These are phyloP conservation scores for Arthrobotrys iridis DNA, from an alignment of 2,329 filamentous ascomycete species.

Conservation along the genomic window DNA sequence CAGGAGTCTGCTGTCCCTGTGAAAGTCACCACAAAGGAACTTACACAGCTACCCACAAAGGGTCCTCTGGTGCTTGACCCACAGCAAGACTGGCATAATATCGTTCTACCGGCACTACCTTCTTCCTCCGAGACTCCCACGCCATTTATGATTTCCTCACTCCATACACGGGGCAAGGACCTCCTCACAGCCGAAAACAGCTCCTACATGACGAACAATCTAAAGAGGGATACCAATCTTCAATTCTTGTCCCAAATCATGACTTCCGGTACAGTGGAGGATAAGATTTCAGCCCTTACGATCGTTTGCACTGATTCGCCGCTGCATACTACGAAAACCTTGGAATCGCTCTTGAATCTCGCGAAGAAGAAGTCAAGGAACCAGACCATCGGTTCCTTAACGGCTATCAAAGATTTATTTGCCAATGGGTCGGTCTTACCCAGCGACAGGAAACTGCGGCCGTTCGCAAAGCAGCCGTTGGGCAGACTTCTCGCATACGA, in stretches of 20 bases:
- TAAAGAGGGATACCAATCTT: constrained; percentile 84
- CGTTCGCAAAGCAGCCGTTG: constrained; percentile 79
- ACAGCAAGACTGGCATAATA: constrained; percentile 74
- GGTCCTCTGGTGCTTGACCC: constrained; percentile 66
- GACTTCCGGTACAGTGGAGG: constrained; percentile 92
- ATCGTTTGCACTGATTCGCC: constrained; percentile 95
- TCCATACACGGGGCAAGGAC: constrained; percentile 76
- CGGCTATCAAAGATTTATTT: constrained; percentile 91
- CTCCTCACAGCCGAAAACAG: constrained; percentile 81
- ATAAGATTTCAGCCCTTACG: constrained; percentile 95
- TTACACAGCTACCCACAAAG: constrained; percentile 60
- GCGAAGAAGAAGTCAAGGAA: constrained; percentile 94
- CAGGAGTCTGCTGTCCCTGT: constrained; percentile 59
- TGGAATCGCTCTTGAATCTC: constrained; percentile 82
- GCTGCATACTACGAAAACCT: constrained; percentile 86
- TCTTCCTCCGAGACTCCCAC: constrained; percentile 56
- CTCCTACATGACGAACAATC: constrained; percentile 75
- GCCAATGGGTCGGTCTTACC: constrained; percentile 88
- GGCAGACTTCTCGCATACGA: constrained; percentile 69
- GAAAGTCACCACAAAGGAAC: not conserved
- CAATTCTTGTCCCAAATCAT: constrained; percentile 98
- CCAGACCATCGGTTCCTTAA: constrained; percentile 90
- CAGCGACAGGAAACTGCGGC: constrained; percentile 78
- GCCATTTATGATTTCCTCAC: constrained; percentile 61
- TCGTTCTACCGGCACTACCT: constrained; percentile 68